Evolutionary conservation across 2,329 filamentous ascomycete genomes (phyloP).

Genomic region (Pyricularia sp.): DNA sequence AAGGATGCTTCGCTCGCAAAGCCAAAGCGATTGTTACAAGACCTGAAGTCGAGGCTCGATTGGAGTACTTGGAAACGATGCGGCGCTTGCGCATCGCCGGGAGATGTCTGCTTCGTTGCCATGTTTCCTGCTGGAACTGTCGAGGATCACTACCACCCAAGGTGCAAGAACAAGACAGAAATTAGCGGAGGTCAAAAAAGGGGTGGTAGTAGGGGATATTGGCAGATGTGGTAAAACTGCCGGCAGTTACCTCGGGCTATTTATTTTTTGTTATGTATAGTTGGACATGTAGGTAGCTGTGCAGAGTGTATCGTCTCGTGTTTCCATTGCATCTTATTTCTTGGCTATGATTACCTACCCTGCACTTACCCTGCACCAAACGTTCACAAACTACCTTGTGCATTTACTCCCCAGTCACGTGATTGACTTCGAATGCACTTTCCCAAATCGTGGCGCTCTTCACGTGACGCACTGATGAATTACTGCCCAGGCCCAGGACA

Average conservation of each 20-base stretch:
- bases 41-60: conserved; percentile 15
- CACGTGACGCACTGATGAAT: not conserved
- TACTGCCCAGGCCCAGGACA: not conserved
- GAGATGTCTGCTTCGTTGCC: conserved; percentile 23
- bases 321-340: no score
- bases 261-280: no score
- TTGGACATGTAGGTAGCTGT: no score
- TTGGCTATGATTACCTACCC: no score
- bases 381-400: no score
- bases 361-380: no score
- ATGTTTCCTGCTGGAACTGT: conserved; percentile 24
- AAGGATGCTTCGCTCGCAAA: not conserved
- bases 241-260: not conserved
- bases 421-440: not conserved
- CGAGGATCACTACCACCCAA: conserved; percentile 12
- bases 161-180: conserved; percentile 4
- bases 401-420: not conserved
- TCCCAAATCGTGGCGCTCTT: not conserved
- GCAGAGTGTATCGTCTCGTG: no score
- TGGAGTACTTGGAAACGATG: conserved; percentile 25
- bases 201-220: not conserved
- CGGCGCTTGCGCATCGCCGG: conserved; percentile 13
- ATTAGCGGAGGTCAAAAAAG: not conserved
- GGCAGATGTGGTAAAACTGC: not conserved
- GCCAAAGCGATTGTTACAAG: conserved; percentile 1